A percentile compares a stretch with the other conserved stretches of the same genome.
Evolutionary conservation across 352 stramenopile species (phyloP).

Genomic region (Globisporangium orthogonon): DNA sequence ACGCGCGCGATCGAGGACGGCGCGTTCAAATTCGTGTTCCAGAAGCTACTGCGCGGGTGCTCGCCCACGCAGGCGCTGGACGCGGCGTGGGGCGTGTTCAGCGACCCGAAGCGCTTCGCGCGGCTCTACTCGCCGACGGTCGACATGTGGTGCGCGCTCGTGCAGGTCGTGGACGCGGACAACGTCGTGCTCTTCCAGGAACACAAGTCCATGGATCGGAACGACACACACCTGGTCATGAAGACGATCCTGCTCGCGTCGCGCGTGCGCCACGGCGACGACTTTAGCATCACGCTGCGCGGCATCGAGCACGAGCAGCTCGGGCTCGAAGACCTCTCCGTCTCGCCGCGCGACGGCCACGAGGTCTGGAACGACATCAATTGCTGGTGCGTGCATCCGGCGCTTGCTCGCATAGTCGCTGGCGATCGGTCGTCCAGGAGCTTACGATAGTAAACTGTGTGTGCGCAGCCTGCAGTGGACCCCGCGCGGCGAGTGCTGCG

Average conservation of each 20-base stretch:
- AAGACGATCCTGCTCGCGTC: slow-evolving; percentile 14
- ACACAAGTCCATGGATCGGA: slow-evolving; percentile 13
- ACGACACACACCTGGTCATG: slow-evolving; percentile 10
- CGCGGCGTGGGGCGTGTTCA: slow-evolving; percentile 9
- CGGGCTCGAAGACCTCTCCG: slow-evolving; percentile 12
- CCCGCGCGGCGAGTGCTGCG: slow-evolving; percentile 9
- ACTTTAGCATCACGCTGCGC: slow-evolving; percentile 7
- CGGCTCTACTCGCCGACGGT: slow-evolving; percentile 12
- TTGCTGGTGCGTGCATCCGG: slow-evolving; percentile 7
- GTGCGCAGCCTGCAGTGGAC: slow-evolving; percentile 10
- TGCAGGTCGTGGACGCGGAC: slow-evolving; percentile 13
- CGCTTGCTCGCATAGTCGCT: too few species aligned
- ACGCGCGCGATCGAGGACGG: slow-evolving; percentile 12
- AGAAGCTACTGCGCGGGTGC: slow-evolving; percentile 8
- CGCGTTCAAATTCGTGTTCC: slow-evolving; percentile 15
- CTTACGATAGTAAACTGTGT: too few species aligned
- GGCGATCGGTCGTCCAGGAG: too few species aligned
- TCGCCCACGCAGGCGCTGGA: slow-evolving; percentile 3
- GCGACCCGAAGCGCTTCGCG: slow-evolving; percentile 7
- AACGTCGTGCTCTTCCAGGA: slow-evolving; percentile 19
- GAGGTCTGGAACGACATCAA: slow-evolving; percentile 19
- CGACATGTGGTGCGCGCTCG: slow-evolving; percentile 13
- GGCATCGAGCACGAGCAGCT: slow-evolving; percentile 11
- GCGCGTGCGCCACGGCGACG: slow-evolving; percentile 1
- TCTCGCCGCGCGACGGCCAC: slow-evolving; percentile 7